A percentile compares a stretch with the other conserved stretches of the same genome.
Evolutionary conservation across 1,284 basidiomycete genomes (phyloP).

Genomic region (Ganoderma multipileum): DNA sequence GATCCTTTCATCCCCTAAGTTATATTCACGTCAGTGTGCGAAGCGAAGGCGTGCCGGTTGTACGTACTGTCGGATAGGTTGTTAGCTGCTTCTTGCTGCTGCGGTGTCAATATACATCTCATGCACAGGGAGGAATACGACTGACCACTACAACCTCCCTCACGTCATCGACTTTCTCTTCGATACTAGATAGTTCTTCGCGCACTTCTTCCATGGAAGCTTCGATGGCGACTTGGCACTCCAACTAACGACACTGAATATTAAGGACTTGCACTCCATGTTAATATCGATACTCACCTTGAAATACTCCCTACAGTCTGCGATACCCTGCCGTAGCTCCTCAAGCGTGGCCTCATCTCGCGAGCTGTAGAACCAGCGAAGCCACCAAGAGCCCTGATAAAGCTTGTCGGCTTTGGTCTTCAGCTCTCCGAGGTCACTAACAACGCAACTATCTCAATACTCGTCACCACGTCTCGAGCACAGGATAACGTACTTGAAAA

Average conservation of each 20-base stretch:
- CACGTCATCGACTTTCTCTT: neutral
- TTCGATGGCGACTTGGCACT: slow-evolving; percentile 3
- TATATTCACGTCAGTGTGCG: neutral
- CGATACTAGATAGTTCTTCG: neutral
- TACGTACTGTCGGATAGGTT: neutral
- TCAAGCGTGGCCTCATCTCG: neutral
- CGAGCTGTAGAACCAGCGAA: slow-evolving; percentile 1
- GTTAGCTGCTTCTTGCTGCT: neutral
- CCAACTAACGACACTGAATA: neutral
- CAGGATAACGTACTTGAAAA: neutral
- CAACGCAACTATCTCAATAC: neutral
- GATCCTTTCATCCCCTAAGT: neutral
- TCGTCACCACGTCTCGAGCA: neutral
- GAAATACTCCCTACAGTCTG: neutral
- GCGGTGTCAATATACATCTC: neutral
- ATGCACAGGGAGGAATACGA: neutral
- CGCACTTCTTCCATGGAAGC: neutral
- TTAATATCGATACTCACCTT: neutral
- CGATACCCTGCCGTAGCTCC: neutral
- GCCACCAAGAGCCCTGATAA: neutral
- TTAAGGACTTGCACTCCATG: neutral
- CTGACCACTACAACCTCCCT: slow-evolving; percentile 2
- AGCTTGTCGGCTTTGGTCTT: neutral
- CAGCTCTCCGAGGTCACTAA: neutral
- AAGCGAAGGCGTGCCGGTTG: neutral